phyloP scores from a whole-genome alignment of 495 filamentous ascomycete genomes.

The Tuber magnatum region DNA sequence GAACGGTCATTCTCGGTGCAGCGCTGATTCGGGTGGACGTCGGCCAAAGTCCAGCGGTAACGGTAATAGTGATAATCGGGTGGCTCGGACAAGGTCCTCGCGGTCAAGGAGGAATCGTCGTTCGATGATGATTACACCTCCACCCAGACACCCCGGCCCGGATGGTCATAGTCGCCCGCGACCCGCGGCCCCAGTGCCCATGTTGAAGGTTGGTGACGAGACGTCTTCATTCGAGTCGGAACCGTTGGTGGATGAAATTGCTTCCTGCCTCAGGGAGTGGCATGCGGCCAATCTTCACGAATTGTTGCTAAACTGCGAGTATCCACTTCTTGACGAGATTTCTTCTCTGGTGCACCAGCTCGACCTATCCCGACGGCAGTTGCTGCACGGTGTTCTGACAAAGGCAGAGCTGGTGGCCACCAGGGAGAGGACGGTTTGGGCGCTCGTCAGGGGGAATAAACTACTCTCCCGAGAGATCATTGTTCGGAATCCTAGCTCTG shows the following conservation, averaged over 20 bases:
- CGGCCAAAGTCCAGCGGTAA: slow-evolving; percentile 16
- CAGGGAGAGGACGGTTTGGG: slow-evolving; percentile 86
- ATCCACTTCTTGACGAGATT: slow-evolving; percentile 71
- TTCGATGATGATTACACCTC: slow-evolving; percentile 35
- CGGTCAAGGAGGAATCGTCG: slow-evolving; percentile 21
- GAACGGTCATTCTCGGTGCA: slow-evolving; percentile 11
- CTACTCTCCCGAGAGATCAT: slow-evolving; percentile 85
- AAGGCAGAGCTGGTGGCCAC: slow-evolving; percentile 66
- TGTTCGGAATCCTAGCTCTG: slow-evolving; percentile 77
- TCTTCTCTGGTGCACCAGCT: slow-evolving; percentile 69
- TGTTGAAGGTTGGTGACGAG: slow-evolving; percentile 96
- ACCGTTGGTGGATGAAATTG: slow-evolving; percentile 93
- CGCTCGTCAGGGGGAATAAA: slow-evolving; percentile 87
- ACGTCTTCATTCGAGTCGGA: slow-evolving; percentile 80
- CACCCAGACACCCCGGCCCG: slow-evolving; percentile 42
- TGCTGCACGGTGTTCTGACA: slow-evolving; percentile 88
- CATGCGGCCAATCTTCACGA: slow-evolving; percentile 95
- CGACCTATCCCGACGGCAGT: slow-evolving; percentile 75
- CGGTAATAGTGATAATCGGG: slow-evolving; percentile 4
- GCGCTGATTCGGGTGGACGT: slow-evolving; percentile 1
- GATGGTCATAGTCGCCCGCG: slow-evolving; percentile 60
- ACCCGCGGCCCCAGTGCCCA: slow-evolving; percentile 86
- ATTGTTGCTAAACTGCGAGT: slow-evolving; percentile 73
- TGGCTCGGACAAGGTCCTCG: slow-evolving; percentile 16
- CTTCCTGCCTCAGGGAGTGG: slow-evolving; percentile 93